Base-by-base conservation (phyloP, 129 eudicot genomes). In the Erigeron canadensis region DNA sequence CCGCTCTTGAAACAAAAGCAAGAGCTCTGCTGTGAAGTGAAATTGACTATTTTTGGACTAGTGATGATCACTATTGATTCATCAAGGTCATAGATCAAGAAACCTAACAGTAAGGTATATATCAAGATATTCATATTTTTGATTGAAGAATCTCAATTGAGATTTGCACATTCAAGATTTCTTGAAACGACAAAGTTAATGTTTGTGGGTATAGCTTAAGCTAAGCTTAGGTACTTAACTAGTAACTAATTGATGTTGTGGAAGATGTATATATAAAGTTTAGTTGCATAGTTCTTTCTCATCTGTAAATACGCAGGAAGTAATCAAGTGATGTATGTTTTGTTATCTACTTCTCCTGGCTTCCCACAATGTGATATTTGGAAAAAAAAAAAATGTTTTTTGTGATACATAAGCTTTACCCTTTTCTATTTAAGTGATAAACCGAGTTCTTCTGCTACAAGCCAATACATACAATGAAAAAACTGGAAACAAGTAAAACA, bases 151-250 rank as follows among this genome's bases (percentile, higher is more conserved):
- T n/a, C 45, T 22, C 5, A 28, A 37, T 15, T 22, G 42, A 42
- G 44, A 60, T 51, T 65, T 8, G 64, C 23, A 22, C 64, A 63
- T 43, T 43, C 74, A 76, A 76, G 80, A 76, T 57, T 76, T 76
- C 68, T 75, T 75, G 80, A 66, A 66, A 44, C 28, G 40, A 38
- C 1, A 2, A 40, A 75, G 73, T 56, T 75, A 41, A 55, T 42
- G 56, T 21, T 55, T 10, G 11, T 2, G 11, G n/a, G n/a, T n/a
- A n/a, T 43, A 6, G 47, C 11, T 43, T 13, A 43, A 38, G 22
- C 44, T 28, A 28, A 39, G 48, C 58, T 41, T 58, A n/a, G 19
- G 2, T 28, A 28, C 34, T 28, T n/a, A 28, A 54, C 60, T 70
- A 34, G 53, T 42, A 39, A 40, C 48, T 53, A 48, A 50, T 53